These are phyloP conservation scores for Alternaria atra DNA, from an alignment of 2,329 filamentous ascomycete genomes.

Conservation along the genomic window DNA sequence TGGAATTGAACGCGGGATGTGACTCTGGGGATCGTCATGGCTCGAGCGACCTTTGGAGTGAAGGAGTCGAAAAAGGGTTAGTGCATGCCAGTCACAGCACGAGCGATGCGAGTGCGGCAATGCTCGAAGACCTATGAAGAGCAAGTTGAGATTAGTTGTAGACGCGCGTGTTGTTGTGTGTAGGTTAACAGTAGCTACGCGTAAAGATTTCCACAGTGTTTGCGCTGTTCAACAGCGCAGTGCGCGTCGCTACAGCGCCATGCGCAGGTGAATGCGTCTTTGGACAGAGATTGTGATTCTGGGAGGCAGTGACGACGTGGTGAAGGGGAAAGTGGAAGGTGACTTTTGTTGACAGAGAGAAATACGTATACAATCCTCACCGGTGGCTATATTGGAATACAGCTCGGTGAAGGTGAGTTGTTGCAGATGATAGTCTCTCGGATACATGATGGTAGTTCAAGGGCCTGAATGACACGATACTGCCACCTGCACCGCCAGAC, in stretches of 20 bases:
- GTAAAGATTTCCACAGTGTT: background rate
- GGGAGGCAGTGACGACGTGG: background rate
- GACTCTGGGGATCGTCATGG: conserved; percentile 6
- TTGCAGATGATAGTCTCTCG: background rate
- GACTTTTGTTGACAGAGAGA: background rate
- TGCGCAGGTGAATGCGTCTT: background rate
- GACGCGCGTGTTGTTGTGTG: conserved; percentile 1
- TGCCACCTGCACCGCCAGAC: background rate
- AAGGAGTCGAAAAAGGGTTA: background rate
- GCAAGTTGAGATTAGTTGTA: background rate
- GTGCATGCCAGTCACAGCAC: background rate
- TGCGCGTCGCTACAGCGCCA: background rate
- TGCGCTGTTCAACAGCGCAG: background rate
- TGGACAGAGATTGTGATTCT: background rate
- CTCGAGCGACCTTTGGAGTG: background rate
- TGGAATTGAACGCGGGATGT: conserved; percentile 6
- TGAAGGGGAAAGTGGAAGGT: background rate
- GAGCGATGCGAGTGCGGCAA: background rate
- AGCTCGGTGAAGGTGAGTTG: background rate
- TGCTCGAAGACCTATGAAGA: background rate
- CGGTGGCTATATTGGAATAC: background rate
- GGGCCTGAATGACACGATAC: background rate
- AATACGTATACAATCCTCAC: background rate
- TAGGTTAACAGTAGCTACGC: background rate
- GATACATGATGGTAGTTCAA: background rate